Evolutionary conservation across 2,329 filamentous ascomycete species (phyloP), one percentile per base, ranked within the genome.

Genomic region (Fonsecaea monophora): DNA sequence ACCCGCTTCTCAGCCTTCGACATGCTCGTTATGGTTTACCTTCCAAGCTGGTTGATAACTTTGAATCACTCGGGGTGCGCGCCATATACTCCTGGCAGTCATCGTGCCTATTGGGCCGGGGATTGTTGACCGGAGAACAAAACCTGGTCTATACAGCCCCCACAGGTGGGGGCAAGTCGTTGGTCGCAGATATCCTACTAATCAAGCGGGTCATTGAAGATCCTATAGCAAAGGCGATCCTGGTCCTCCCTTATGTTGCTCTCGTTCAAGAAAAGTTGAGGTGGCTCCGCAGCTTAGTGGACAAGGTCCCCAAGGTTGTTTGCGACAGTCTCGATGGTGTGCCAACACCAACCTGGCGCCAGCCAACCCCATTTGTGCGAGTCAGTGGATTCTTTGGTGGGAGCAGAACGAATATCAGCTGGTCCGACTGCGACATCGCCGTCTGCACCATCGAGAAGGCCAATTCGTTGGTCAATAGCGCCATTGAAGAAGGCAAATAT

Each of bases 381-480:
- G 87, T 93, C 1, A 86, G 89, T 21, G 90, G 90, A 0, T 92
- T 91, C 75, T 92, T 92, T 77, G 90, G 90, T 4, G 91, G 90
- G 4, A 90, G 87, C 72, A 91, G 88, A 74, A 82, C 88, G 34
- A 85, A 86, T 68, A 81, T 86, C 10, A 87, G 84, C 1, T 93
- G 90, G 90, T 81, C 84, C 32, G 90, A 93, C 73, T 90, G 91
- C 72, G 91, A 94, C 74, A 87, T 94, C 73, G 91, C 88, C 1
- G 86, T 93, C 48, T 93, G 91, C 78, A 93, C 91, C 0, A 89
- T 93, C 67, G 91, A 94, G 79, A 94, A 93, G 86, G 86, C 90
- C 62, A 94, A 93, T 73, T 85, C 88, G 10, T 82, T 94, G 45
- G 83, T 92, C 34, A 93, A 94, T 72, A 81, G 85, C 25, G 89